phyloP scores from a whole-genome alignment of 164 flowering plant genomes.

The Macadamia tetraphylla region DNA sequence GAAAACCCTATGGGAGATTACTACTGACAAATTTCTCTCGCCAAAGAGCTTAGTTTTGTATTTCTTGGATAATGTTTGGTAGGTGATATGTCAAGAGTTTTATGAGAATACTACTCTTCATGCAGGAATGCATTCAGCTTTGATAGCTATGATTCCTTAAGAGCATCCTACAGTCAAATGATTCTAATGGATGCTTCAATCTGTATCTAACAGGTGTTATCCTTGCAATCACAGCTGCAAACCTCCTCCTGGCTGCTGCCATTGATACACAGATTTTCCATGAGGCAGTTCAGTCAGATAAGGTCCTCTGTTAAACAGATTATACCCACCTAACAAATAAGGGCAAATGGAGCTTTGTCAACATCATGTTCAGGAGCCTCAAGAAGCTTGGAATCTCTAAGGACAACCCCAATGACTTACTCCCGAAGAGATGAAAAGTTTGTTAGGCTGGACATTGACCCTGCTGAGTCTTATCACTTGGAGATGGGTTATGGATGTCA shows the following conservation, averaged over 20 bases:
- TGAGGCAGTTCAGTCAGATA: conserved; percentile 84
- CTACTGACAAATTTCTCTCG: too few species aligned
- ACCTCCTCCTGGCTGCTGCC: conserved; percentile 96
- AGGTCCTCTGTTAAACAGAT: conserved; percentile 76
- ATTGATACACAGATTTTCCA: conserved; percentile 93
- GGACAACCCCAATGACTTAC: conserved; percentile 74
- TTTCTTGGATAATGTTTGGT: too few species aligned
- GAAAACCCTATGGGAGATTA: too few species aligned
- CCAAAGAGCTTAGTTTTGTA: too few species aligned
- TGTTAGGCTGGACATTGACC: conserved; percentile 93
- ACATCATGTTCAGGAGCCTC: conserved; percentile 83
- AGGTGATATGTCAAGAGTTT: too few species aligned
- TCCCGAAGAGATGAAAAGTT: conserved; percentile 71
- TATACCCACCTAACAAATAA: conserved; percentile 86
- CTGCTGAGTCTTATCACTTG: conserved; percentile 77
- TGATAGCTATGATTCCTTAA: too few species aligned
- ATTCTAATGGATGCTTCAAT: conserved; percentile 99
- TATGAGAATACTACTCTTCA: too few species aligned
- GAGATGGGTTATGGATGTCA: conserved; percentile 97
- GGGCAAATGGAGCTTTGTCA: conserved; percentile 60
- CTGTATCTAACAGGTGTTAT: conserved; percentile 95
- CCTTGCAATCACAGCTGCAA: conserved; percentile 99
- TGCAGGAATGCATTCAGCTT: too few species aligned
- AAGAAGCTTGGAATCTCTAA: conserved; percentile 83
- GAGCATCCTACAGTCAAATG: conserved; percentile 66